These are phyloP conservation scores for Cyclotella sp. DNA, from an alignment of 108 stramenopile species.

Conservation along the genomic window DNA sequence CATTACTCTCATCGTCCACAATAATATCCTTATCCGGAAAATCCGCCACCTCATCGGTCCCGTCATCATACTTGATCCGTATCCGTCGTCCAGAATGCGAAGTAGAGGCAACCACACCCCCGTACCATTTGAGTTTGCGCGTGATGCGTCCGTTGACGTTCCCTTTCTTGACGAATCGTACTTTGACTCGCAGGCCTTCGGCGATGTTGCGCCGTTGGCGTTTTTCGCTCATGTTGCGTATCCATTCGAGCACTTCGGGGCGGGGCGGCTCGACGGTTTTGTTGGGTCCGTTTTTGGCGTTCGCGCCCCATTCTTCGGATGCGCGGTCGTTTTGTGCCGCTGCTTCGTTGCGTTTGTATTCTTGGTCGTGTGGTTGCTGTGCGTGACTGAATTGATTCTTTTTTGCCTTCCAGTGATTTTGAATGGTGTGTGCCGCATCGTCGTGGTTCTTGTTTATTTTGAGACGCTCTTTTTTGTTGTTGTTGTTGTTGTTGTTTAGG, in stretches of 20 bases:
- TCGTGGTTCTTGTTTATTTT: constrained; percentile 25
- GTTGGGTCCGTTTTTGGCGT: constrained; percentile 12
- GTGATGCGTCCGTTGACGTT: constrained; percentile 54
- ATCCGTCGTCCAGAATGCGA: constrained; percentile 64
- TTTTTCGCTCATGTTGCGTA: constrained; percentile 39
- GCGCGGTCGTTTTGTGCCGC: not conserved
- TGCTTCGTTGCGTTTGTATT: too few relatives aligned
- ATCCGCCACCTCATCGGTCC: constrained; percentile 73
- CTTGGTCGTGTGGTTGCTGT: too few relatives aligned
- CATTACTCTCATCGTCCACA: constrained; percentile 78
- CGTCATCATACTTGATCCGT: constrained; percentile 86
- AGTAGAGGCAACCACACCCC: constrained; percentile 63
- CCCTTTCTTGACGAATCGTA: constrained; percentile 72
- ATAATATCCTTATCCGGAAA: constrained; percentile 90
- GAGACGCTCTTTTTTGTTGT: constrained; percentile 22
- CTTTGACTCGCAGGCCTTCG: constrained; percentile 70
- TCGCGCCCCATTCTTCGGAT: not conserved
- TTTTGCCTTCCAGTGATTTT: constrained; percentile 69
- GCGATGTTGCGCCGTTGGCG: constrained; percentile 53
- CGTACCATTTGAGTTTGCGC: constrained; percentile 79
- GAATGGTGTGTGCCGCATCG: constrained; percentile 66
- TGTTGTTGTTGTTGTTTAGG: constrained; percentile 26
- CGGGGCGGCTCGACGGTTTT: constrained; percentile 69
- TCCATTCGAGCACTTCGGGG: constrained; percentile 57
- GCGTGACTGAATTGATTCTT: not conserved